Base-by-base conservation (phyloP, 306 rosid genomes). In the Cicer bijugum region DNA sequence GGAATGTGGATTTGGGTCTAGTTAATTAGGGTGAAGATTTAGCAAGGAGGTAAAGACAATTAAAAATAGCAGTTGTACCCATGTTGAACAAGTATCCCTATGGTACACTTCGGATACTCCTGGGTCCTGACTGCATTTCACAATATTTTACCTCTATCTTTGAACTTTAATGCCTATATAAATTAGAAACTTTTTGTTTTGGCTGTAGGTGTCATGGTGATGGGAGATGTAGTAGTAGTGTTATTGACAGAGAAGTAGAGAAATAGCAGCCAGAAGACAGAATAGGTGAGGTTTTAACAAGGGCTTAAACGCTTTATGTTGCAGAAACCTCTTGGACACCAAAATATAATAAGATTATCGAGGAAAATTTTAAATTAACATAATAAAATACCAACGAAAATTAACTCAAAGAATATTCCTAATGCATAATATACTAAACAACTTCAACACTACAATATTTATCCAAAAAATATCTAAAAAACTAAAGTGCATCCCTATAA, bases 311-410 rank as follows among this genome's bases (percentile, higher is more conserved):
- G 28, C 42, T 58, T 58, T 58, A 58, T 39, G 37, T 66, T 65
- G 46, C 66, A 55, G 65, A 72, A 78, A 44, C 37, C 76, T 58
- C 53, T 67, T 45, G 38, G 55, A 50, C 15, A 8, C 33, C 5
- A 28, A 46, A 10, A 53, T 59, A 80, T 59, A 46, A 67, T 2
- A 12, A 14, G 56, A 28, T 14, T 12, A 55, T 28, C 11, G 58
- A 17, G 19, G 79, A 65, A 91, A 74, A 72, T 81, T 19, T 6
- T n/a, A 66, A 64, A 66, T 65, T 9, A 38, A 4, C 53, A 62
- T 7, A 42, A 14, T 4, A 61, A 66, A 19, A 14, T 16, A 53
- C 33, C 8, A 12, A 48, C 4, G 28, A 38, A 35, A 16, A 56
- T 8, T 28, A 19, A n/a, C 15, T 38, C 33, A 72, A 48, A 48